These are phyloP conservation scores for Candida montana DNA, from an alignment of 805 yeast genomes.

Conservation along the genomic window DNA sequence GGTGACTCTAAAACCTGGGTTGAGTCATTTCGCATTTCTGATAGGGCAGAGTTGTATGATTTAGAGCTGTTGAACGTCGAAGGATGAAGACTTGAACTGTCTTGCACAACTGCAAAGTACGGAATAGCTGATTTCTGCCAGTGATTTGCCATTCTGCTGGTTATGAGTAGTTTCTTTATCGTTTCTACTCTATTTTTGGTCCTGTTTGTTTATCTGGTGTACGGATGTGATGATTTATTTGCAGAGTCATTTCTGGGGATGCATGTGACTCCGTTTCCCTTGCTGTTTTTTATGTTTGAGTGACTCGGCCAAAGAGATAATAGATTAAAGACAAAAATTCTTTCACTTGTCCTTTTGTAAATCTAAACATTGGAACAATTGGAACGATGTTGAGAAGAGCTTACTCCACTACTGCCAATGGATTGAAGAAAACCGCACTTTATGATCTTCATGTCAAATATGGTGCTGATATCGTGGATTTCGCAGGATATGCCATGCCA, in stretches of 20 bases:
- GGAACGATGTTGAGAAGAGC: slow-evolving; percentile 17
- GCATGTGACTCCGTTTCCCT: too few relatives aligned
- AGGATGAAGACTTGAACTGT: slow-evolving; percentile 3
- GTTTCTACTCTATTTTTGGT: neutral
- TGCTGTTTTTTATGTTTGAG: too few relatives aligned
- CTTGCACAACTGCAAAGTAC: slow-evolving; percentile 21
- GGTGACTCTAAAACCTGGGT: slow-evolving; percentile 1
- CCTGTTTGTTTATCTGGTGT: neutral
- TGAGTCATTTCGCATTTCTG: neutral
- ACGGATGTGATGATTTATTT: neutral
- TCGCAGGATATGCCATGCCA: slow-evolving; percentile 97
- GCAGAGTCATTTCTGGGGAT: too few relatives aligned
- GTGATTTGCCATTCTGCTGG: slow-evolving; percentile 4
- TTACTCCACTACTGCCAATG: slow-evolving; percentile 21
- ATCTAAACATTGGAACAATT: too few relatives aligned
- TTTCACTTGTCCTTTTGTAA: too few relatives aligned
- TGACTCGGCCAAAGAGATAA: too few relatives aligned
- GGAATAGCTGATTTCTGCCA: slow-evolving; percentile 23
- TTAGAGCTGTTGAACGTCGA: neutral
- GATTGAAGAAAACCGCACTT: slow-evolving; percentile 58
- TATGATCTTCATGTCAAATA: slow-evolving; percentile 70
- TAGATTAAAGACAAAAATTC: too few relatives aligned
- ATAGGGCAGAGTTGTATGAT: neutral
- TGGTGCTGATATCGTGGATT: slow-evolving; percentile 91
- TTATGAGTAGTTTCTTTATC: neutral